Base-by-base conservation (phyloP, 2,329 filamentous ascomycete genomes). In the Trichophyton benhamiae region DNA sequence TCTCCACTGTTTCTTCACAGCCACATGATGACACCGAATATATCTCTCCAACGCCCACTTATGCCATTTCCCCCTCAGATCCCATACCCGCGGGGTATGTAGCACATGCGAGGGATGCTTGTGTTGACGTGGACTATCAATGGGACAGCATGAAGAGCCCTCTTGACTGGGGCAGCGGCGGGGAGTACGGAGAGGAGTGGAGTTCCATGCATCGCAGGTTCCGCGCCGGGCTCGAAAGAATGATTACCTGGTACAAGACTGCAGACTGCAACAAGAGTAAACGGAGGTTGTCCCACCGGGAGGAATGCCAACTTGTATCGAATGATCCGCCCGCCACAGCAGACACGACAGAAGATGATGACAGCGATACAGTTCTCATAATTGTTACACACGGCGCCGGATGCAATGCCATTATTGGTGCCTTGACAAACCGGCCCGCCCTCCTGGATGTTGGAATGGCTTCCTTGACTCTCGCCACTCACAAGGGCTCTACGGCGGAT, bases 381-480 rank as follows among this genome's bases (percentile, higher is more conserved):
- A 76, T 99, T 6, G 88, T 99, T 22, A 96, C 94, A 0, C 94
- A 99, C 70, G 92, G 92, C 25, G 94, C 94, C 13, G 94, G 94
- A 44, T 96, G 92, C 75, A 99, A 99, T 75, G 94, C 94, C 1
- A 76, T 99, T 52, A 91, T 99, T 64, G 91, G 92, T 11, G 91
- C 91, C 27, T 83, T 99, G 65, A 95, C 91, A 0, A 88, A 92
- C 63, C 88, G 96, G 69, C 92, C 94, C 0, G 91, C 95, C 0
- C 80, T 99, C 13, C 84, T 95, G 69, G 91, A 97, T 70, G 87
- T 97, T 15, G 87, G 87, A 30, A 88, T 95, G 75, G 89, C 92
- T 0, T 96, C 91, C 2, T 79, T 99, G 57, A 96, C 92, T 1
- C 88, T 96, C 85, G 92, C 92, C 3, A 81, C 86, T 15, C 81